Conservation (phyloP, 2,329 filamentous ascomycete species). For the Emericellopsis atlantica region DNA sequence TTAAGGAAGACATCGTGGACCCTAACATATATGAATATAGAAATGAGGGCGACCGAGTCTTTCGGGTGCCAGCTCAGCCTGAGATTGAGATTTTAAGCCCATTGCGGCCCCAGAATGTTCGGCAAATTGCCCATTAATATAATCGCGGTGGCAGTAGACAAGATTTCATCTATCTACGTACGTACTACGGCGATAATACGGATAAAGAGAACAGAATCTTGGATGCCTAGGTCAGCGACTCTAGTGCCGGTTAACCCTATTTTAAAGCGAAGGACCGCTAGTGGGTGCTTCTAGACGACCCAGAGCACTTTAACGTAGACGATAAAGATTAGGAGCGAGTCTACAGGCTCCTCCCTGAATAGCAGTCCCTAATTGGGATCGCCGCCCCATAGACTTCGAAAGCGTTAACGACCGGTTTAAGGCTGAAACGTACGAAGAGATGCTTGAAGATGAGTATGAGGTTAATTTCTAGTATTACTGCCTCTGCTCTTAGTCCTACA, state of each 20-base stretch:
- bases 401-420: not conserved
- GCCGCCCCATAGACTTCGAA: not conserved
- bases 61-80: not conserved
- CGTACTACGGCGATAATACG: not conserved
- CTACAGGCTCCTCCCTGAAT: not conserved
- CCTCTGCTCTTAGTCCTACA: too few species aligned
- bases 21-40: not conserved
- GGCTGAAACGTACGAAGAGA: not conserved
- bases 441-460: not conserved
- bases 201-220: not conserved
- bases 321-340: not conserved
- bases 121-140: not conserved
- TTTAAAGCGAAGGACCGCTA: not conserved
- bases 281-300: not conserved
- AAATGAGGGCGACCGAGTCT: not conserved
- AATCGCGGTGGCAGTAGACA: not conserved
- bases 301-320: not conserved
- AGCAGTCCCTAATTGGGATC: not conserved
- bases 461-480: not conserved
- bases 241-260: too few species aligned
- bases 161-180: not conserved
- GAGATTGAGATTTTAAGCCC: not conserved
- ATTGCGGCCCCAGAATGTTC: not conserved
- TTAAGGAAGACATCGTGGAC: not conserved
- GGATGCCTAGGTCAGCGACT: not conserved